Base-by-base conservation (phyloP, 805 yeast genomes). In the Pichia ethanolica region DNA sequence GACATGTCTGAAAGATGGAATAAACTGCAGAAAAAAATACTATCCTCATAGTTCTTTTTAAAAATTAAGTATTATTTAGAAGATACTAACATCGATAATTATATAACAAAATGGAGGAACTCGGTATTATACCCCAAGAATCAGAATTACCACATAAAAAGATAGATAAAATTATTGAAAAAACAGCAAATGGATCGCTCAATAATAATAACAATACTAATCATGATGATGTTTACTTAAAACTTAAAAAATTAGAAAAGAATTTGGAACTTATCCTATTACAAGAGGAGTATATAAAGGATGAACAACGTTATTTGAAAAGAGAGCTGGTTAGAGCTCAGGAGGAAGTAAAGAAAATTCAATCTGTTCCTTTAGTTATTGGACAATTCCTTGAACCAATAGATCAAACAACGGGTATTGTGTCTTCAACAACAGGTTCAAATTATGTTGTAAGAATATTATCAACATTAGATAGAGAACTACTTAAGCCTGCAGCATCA, bases 331-430 rank as follows among this genome's bases (percentile, higher is more conserved):
- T 90, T 44, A 82, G 97, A 60, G 99, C 99, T 3, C 98, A 95
- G 67, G 99, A 93, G 68, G 99, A 93, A 70, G 99, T 93, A 42
- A 91, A 93, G 69, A 81, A 97, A 61, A 95, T 93, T 66, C 96
- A 93, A 64, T 87, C 97, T 3, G 99, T 93, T 45, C 99, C 99
- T 13, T 76, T 95, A 56, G 99, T 93, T 13, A 93, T 93, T 68
- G 99, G 99, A 27, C 99, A 93, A 70, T 95, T 93, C 62, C 75
- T 93, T 58, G 99, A 93, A 67, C 97, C 98, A 51, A 90, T 93
- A 58, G 99, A 93, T 68, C 93, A 90, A 66, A 83, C 87, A 59
- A 88, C 96, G 5, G 99, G 97, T 55, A 93, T 93, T 60, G 98
- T 93, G 13, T 88, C 97, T 12, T 87, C 96, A 14, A 93, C 99